Conservation (phyloP, 164 flowering plant genomes). For the Magnolia changhungtana region DNA sequence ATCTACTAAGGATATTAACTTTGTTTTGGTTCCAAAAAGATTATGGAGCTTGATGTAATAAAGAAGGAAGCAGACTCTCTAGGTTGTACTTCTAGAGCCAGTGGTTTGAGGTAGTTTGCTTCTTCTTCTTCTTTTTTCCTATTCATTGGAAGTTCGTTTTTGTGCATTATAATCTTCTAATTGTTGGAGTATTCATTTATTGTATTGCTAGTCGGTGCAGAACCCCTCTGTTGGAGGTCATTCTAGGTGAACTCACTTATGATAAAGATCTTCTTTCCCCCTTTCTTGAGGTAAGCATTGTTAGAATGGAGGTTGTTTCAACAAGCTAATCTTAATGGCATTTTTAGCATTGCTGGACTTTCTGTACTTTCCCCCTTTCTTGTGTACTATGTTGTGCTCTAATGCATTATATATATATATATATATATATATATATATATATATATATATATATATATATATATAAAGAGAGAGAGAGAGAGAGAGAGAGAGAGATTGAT, state of each 20-base stretch:
- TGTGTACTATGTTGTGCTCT: neutral
- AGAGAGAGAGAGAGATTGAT: too few species aligned
- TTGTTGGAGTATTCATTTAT: neutral
- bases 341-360: neutral
- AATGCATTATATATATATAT: too few species aligned
- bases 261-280: constrained; percentile 44
- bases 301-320: neutral
- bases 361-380: neutral
- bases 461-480: too few species aligned
- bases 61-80: constrained; percentile 57
- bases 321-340: neutral
- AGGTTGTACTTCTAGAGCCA: constrained; percentile 64
- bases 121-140: constrained; percentile 1
- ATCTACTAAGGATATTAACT: neutral
- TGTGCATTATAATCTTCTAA: constrained; percentile 1
- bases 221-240: constrained; percentile 62
- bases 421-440: too few species aligned
- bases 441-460: too few species aligned
- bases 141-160: neutral
- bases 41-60: constrained; percentile 72
- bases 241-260: constrained; percentile 74
- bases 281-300: constrained; percentile 60
- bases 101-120: constrained; percentile 62
- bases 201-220: constrained; percentile 38
- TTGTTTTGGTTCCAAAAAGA: constrained; percentile 29